These are phyloP conservation scores for Fusarium phyllophilum DNA, from an alignment of 2,329 filamentous ascomycete species.

Conservation along the genomic window DNA sequence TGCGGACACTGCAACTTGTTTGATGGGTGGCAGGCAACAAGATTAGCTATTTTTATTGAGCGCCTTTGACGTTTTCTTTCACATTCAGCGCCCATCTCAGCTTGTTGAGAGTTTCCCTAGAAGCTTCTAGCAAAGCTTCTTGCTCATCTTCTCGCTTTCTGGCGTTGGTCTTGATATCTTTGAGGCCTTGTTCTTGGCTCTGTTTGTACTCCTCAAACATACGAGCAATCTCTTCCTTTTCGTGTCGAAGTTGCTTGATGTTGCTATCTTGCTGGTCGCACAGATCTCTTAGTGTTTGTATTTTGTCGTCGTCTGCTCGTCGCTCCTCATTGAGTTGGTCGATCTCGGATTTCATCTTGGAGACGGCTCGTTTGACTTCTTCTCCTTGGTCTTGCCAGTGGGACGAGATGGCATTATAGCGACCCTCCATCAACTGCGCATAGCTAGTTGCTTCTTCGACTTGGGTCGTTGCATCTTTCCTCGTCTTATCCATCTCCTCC, in stretches of 20 bases:
- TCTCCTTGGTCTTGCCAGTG: constrained; percentile 75
- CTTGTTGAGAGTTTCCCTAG: constrained; percentile 70
- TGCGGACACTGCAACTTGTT: not conserved
- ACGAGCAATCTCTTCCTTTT: constrained; percentile 69
- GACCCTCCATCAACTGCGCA: constrained; percentile 74
- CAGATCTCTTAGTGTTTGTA: constrained; percentile 72
- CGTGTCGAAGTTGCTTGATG: constrained; percentile 66
- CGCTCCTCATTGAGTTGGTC: constrained; percentile 64
- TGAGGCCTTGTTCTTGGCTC: constrained; percentile 70
- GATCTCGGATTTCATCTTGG: constrained; percentile 64
- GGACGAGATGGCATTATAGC: constrained; percentile 73
- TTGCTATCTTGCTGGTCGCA: constrained; percentile 79
- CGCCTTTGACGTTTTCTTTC: constrained; percentile 68
- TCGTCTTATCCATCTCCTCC: constrained; percentile 70
- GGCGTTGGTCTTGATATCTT: constrained; percentile 67
- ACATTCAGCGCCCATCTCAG: constrained; percentile 78
- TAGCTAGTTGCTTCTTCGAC: constrained; percentile 73
- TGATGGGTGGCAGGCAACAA: not conserved
- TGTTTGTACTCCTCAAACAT: constrained; percentile 73
- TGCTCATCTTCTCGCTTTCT: constrained; percentile 69
- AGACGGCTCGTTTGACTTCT: constrained; percentile 64
- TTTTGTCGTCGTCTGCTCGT: constrained; percentile 69
- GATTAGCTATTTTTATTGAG: constrained; percentile 53
- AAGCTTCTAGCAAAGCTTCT: constrained; percentile 65
- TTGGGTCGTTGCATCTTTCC: constrained; percentile 67